Base-by-base conservation (phyloP, 169 alveolate species). In the Cryptosporidium sp. region DNA sequence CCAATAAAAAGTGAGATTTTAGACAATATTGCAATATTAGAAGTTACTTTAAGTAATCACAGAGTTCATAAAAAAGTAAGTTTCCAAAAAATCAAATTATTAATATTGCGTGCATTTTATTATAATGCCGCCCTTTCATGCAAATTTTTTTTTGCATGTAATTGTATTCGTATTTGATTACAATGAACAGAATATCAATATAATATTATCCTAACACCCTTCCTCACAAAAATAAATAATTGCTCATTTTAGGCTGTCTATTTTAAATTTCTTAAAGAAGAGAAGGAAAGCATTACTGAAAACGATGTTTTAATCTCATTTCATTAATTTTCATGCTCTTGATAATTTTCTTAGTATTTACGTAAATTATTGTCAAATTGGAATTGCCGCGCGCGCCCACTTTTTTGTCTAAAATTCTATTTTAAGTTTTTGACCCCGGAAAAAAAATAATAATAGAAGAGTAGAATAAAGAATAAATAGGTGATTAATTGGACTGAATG, bases 21-120 rank as follows among this genome's bases (percentile, higher is more conserved):
- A 9, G 86, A 73, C 59, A 73, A 73, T 55, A 73, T 73, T 55
- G 86, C 71, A 35, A 41, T 73, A 12, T 31, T 73, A 26, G 71
- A 73, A 41, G 51, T 73, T 51, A 23, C 68, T 14, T 33, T 45
- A 59, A 35, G 58, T 7, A 73, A 52, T 35, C 26, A 50, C 3
- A 12, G 37, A 18, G 21, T 37, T 52, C 23, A 37, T 1, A 73
- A 73, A 59, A 73, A 73, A 50, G 86, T 73, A 52, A 33, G 86
- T 73, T 70, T 3, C 7, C 18, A 45, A 26, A 10, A n/a, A 48
- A 50, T 35, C 16, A 3, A 69, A 35, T 59, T 8, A 59, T 29
- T 2, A n/a, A 59, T 59, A 10, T 59, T 48, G 55, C 14, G 21
- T 48, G 55, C 55, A 48, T 14, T 48, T 14, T 14, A 14, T 14